Percentiles rank a stretch among this genome's conserved stretches.
phyloP scores from a whole-genome alignment of 2,329 filamentous ascomycete genomes.

The Hypoxylon sp. region DNA sequence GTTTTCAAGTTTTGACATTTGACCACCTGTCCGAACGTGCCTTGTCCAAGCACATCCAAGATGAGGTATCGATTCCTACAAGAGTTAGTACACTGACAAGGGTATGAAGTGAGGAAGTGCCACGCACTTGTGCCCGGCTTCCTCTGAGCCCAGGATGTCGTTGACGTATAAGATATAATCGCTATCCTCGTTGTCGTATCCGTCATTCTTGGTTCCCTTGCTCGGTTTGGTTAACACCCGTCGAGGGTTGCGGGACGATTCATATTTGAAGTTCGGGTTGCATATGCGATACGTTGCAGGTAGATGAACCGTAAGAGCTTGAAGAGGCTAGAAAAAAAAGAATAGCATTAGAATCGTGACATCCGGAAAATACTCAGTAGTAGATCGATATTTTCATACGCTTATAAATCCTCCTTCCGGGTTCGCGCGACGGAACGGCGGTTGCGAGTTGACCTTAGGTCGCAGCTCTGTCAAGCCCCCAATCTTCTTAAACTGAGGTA shows the following conservation, averaged over 20 bases:
- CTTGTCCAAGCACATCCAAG: conserved; percentile 94
- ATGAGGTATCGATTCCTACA: conserved; percentile 92
- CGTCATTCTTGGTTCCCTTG: conserved; percentile 98
- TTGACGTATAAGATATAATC: conserved; percentile 99
- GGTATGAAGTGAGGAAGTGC: background rate
- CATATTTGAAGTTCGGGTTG: conserved; percentile 98
- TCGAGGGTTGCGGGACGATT: conserved; percentile 94
- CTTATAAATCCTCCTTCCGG: conserved; percentile 98
- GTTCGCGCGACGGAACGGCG: conserved; percentile 89
- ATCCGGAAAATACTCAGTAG: conserved; percentile 7
- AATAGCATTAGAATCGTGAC: conserved; percentile 40
- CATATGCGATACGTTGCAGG: conserved; percentile 98
- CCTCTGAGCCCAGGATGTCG: conserved; percentile 96
- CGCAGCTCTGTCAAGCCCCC: conserved; percentile 76
- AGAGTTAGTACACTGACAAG: conserved; percentile 24
- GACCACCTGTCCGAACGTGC: conserved; percentile 97
- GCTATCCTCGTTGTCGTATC: conserved; percentile 98
- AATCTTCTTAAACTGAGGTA: conserved; percentile 88
- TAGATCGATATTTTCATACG: conserved; percentile 66
- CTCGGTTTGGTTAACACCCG: conserved; percentile 97
- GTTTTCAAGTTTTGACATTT: conserved; percentile 99
- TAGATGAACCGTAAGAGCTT: conserved; percentile 92
- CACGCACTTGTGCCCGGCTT: conserved; percentile 92
- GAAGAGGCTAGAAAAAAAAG: conserved; percentile 73
- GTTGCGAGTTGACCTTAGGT: conserved; percentile 85